These are phyloP conservation scores for Ceratocystis alfenasii DNA, from an alignment of 2,329 filamentous ascomycete species.

Conservation along the genomic window DNA sequence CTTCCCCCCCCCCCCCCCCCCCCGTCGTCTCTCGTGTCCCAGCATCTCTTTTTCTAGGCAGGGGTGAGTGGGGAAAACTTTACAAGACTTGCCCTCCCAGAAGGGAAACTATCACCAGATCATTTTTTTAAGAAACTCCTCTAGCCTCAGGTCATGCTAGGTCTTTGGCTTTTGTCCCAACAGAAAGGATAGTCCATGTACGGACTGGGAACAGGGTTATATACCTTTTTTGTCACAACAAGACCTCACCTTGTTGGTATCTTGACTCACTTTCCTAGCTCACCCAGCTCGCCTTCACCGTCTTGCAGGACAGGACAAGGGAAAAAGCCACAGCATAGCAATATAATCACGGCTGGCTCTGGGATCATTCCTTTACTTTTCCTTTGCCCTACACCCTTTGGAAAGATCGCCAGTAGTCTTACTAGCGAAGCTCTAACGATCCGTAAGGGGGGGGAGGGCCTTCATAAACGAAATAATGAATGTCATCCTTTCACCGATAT, in stretches of 20 bases:
- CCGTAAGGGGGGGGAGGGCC: background rate
- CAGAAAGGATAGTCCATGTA: constrained; percentile 12
- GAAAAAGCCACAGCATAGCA: constrained; percentile 2
- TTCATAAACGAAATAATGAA: background rate
- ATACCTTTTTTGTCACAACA: background rate
- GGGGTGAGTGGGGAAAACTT: too few relatives aligned
- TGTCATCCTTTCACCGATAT: constrained; percentile 1
- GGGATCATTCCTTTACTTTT: background rate
- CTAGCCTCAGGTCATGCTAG: background rate
- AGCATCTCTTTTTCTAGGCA: background rate
- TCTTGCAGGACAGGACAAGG: background rate
- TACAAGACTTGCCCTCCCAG: background rate
- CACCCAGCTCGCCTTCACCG: background rate
- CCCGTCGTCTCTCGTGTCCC: background rate
- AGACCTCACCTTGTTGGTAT: background rate
- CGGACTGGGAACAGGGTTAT: background rate
- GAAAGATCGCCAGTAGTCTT: background rate
- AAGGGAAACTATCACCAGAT: constrained; percentile 2
- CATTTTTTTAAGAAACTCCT: background rate
- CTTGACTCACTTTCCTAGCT: background rate
- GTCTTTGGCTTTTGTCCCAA: background rate
- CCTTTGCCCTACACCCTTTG: background rate
- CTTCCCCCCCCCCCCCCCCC: background rate
- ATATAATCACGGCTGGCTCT: background rate
- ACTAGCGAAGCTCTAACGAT: background rate